These are phyloP conservation scores for Stropharia rugosoannulata DNA, from an alignment of 768 basidiomycete species.

Conservation along the genomic window DNA sequence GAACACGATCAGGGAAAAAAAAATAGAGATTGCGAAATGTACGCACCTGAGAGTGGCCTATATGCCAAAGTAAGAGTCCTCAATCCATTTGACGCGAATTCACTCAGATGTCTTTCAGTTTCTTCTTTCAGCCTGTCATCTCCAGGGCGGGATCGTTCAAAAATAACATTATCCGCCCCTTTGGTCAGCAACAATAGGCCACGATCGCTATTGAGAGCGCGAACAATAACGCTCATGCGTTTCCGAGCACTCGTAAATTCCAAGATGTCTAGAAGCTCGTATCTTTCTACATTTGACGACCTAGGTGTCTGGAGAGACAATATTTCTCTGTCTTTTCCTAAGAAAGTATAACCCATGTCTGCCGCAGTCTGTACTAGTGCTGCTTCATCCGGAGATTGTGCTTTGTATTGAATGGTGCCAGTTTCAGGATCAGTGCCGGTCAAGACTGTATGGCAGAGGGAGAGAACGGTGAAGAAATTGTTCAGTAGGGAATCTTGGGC, in stretches of 20 bases:
- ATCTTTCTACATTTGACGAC: conserved; percentile 63
- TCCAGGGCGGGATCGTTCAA: conserved; percentile 77
- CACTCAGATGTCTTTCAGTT: conserved; percentile 81
- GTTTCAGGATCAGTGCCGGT: conserved; percentile 66
- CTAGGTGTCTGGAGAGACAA: conserved; percentile 78
- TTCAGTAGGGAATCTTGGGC: conserved; percentile 68
- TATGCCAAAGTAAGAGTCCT: conserved; percentile 93
- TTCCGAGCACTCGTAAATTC: conserved; percentile 94
- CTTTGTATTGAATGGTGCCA: conserved; percentile 85
- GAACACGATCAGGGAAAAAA: not conserved
- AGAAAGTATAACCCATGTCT: conserved; percentile 91
- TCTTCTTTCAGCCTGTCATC: conserved; percentile 61
- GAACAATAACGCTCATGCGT: conserved; percentile 90
- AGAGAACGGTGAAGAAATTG: conserved; percentile 89
- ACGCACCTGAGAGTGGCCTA: conserved; percentile 70
- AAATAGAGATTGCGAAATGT: not conserved
- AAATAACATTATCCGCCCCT: conserved; percentile 96
- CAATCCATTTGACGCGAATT: conserved; percentile 84
- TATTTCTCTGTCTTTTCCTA: conserved; percentile 81
- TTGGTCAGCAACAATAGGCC: conserved; percentile 77
- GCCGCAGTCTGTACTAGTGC: conserved; percentile 96
- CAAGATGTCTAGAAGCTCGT: conserved; percentile 87
- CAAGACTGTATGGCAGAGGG: conserved; percentile 93
- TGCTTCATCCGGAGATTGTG: conserved; percentile 96
- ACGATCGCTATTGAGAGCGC: conserved; percentile 59